Percentiles rank a stretch among this genome's conserved stretches.
Conservation (phyloP, 2,329 filamentous ascomycete genomes). For the Botryotinia convoluta region DNA sequence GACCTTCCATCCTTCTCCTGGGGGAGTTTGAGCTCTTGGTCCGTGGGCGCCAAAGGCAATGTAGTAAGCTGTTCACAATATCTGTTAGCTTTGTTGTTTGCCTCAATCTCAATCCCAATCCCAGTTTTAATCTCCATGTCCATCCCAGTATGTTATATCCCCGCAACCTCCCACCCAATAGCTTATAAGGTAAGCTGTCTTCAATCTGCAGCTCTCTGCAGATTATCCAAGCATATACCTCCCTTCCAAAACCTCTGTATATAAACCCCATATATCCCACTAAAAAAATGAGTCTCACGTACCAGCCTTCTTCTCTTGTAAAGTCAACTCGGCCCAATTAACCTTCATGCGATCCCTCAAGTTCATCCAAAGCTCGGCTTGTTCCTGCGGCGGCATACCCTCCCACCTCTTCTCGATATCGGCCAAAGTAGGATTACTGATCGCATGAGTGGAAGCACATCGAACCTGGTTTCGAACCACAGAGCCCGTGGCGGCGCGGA, state of each 20-base stretch:
- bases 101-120: neutral
- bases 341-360: conserved; percentile 98
- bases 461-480: conserved; percentile 17
- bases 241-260: neutral
- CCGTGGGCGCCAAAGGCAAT: conserved; percentile 97
- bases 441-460: conserved; percentile 66
- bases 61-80: conserved; percentile 75
- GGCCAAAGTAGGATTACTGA: conserved; percentile 95
- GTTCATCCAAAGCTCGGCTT: conserved; percentile 98
- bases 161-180: neutral
- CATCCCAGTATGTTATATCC: neutral
- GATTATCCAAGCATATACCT: neutral
- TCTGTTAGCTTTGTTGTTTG: conserved; percentile 1
- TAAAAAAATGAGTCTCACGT: conserved; percentile 44
- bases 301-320: conserved; percentile 99
- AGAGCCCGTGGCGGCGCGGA: conserved; percentile 20
- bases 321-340: conserved; percentile 90
- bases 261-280: neutral
- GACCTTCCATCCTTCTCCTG: conserved; percentile 81
- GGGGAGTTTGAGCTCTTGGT: conserved; percentile 77
- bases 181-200: neutral
- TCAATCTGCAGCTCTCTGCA: neutral
- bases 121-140: neutral
- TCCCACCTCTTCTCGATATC: conserved; percentile 99
- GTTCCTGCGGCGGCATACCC: conserved; percentile 94